Conservation (phyloP, 2,329 filamentous ascomycete genomes). For the Metarhizium sp. region DNA sequence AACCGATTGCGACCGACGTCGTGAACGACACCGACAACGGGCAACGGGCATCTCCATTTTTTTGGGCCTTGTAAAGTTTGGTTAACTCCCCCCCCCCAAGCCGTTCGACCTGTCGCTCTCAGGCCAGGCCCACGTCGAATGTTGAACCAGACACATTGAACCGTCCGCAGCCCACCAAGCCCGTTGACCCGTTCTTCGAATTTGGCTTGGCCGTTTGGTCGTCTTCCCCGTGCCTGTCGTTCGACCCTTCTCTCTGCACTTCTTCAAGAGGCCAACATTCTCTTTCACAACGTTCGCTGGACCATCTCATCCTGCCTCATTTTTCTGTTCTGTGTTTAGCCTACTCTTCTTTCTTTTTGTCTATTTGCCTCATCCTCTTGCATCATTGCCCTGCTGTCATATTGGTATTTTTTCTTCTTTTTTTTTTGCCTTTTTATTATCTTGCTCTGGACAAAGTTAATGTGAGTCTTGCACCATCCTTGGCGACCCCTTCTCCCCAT, state of each 20-base stretch:
- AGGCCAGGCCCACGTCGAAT: not conserved
- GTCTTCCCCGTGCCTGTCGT: constrained; percentile 2
- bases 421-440: not conserved
- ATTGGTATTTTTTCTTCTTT: no score
- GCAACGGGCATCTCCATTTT: not conserved
- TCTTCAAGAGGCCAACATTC: not conserved
- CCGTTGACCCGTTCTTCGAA: not conserved
- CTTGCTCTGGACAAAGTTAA: constrained; percentile 20
- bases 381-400: not conserved
- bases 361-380: not conserved
- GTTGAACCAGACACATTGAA: not conserved
- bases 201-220: constrained; percentile 4
- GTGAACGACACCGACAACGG: not conserved
- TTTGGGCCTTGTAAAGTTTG: not conserved
- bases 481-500: not conserved
- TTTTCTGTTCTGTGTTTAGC: constrained; percentile 1
- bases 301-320: not conserved
- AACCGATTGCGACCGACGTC: not conserved
- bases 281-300: constrained; percentile 1
- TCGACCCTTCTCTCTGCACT: not conserved
- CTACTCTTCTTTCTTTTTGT: not conserved
- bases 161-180: constrained; percentile 2
- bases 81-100: not conserved
- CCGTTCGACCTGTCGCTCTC: not conserved
- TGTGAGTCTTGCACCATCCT: constrained; percentile 19